Evolutionary conservation across 495 filamentous ascomycete species (phyloP).

Genomic region (Apiosordaria backusii): DNA sequence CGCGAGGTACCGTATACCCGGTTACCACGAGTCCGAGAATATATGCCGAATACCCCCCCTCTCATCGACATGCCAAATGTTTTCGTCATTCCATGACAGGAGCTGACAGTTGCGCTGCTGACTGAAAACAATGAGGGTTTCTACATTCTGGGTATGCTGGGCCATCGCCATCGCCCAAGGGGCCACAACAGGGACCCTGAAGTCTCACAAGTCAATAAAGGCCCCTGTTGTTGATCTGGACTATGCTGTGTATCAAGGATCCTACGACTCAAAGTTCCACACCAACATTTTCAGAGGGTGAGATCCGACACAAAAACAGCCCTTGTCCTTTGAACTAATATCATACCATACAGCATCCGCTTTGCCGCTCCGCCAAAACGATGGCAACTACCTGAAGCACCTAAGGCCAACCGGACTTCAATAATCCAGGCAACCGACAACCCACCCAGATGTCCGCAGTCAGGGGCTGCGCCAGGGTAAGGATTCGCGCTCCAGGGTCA

Average conservation of each 20-base stretch:
- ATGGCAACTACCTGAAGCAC: constrained; percentile 2
- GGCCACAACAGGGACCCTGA: background rate
- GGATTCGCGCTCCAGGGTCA: no score
- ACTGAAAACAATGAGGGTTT: background rate
- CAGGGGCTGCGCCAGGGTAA: background rate
- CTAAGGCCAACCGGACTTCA: background rate
- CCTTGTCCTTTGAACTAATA: background rate
- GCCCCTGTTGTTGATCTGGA: background rate
- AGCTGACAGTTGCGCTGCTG: background rate
- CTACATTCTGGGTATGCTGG: background rate
- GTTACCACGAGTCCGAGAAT: background rate
- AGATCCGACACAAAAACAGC: background rate
- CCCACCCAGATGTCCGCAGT: background rate
- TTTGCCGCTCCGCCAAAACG: constrained; percentile 1
- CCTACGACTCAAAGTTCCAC: background rate
- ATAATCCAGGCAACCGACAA: background rate
- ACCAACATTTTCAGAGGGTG: background rate
- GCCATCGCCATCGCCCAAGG: background rate
- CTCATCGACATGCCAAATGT: background rate
- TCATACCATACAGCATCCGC: background rate
- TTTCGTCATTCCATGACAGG: background rate
- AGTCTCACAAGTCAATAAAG: background rate
- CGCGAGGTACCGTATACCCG: background rate
- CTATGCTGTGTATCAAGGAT: background rate
- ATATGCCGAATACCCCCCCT: background rate